phyloP scores from a whole-genome alignment of 352 stramenopile species.

The Globisporangium paroecandrum region DNA sequence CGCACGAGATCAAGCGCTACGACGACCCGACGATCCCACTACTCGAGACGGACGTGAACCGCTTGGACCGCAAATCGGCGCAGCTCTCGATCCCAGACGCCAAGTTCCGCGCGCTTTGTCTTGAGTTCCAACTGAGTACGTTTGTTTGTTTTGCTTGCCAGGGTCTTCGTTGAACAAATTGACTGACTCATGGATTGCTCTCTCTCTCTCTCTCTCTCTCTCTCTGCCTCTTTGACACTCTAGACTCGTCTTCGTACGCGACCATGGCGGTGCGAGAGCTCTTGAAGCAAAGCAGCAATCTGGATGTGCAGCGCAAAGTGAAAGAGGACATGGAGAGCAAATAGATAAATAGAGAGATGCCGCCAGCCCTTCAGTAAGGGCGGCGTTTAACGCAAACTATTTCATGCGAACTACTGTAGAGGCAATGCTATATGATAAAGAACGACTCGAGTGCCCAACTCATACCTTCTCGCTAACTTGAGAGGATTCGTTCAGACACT shows the following conservation, averaged over 20 bases:
- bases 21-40: slow-evolving; percentile 90
- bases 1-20: slow-evolving; percentile 91
- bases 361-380: background rate
- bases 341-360: background rate
- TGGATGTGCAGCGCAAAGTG: slow-evolving; percentile 36
- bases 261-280: slow-evolving; percentile 95
- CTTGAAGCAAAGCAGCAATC: slow-evolving; percentile 91
- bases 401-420: background rate
- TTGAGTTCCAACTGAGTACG: slow-evolving; percentile 78
- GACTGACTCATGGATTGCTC: background rate
- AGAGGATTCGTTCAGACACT: background rate
- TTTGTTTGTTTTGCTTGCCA: background rate
- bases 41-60: slow-evolving; percentile 92
- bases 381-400: background rate
- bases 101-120: slow-evolving; percentile 64
- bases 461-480: background rate
- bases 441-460: background rate
- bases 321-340: slow-evolving; percentile 18
- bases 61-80: slow-evolving; percentile 30
- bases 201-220: background rate
- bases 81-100: slow-evolving; percentile 56
- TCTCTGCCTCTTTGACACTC: too few relatives aligned
- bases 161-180: background rate
- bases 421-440: background rate
- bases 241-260: slow-evolving; percentile 90